Percentiles rank a stretch among this genome's conserved stretches.
These are phyloP conservation scores for Pneumocystis wakefieldiae DNA, from an alignment of 1,139 yeast genomes.

Conservation along the genomic window DNA sequence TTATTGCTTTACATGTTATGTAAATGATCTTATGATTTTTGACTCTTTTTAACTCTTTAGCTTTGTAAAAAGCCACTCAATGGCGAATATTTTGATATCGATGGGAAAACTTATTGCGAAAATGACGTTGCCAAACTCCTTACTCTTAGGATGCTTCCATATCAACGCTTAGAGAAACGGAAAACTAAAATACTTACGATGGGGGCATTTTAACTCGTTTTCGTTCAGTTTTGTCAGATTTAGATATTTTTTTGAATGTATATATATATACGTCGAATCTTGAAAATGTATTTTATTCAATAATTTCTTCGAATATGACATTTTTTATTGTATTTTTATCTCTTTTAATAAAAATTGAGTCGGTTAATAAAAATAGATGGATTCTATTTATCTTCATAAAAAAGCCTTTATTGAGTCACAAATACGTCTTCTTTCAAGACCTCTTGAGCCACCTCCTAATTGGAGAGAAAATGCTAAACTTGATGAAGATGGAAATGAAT, in stretches of 20 bases:
- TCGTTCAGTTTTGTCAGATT: not conserved
- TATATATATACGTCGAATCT: not conserved
- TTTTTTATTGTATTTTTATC: not conserved
- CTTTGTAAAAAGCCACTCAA: not conserved
- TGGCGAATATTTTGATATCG: constrained; percentile 1
- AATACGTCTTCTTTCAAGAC: not conserved
- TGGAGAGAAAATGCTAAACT: not conserved
- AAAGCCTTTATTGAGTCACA: not conserved
- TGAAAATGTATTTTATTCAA: not conserved
- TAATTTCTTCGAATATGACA: not conserved
- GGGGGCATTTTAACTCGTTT: not conserved
- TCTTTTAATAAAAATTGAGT: not conserved
- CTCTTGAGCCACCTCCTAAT: not conserved
- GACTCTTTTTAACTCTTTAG: not conserved
- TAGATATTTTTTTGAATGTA: not conserved
- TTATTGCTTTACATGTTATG: not conserved
- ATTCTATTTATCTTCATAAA: not conserved
- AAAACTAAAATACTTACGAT: constrained; percentile 1
- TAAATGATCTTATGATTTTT: not conserved
- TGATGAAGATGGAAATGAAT: not conserved
- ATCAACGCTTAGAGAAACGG: not conserved
- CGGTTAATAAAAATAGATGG: not conserved
- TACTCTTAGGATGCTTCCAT: not conserved
- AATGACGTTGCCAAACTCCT: not conserved
- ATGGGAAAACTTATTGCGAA: not conserved